Percentiles rank a stretch among this genome's conserved stretches.
These are phyloP conservation scores for Hypholoma fasciculare DNA, from an alignment of 768 basidiomycete species.

Conservation along the genomic window DNA sequence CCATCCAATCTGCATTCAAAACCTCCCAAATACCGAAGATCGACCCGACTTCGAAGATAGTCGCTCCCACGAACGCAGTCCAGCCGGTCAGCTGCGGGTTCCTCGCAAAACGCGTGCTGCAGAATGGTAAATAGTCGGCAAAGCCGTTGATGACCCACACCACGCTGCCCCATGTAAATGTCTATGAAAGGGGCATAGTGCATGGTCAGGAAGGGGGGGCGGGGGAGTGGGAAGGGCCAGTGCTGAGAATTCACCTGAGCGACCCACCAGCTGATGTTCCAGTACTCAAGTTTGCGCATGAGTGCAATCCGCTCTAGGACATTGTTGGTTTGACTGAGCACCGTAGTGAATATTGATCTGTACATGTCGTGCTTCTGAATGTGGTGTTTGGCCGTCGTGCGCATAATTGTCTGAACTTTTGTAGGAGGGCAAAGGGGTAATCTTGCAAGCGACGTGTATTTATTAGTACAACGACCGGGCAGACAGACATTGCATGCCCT, in stretches of 20 bases:
- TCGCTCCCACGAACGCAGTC: conserved; percentile 56
- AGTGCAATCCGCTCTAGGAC: conserved; percentile 21
- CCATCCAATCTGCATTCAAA: conserved; percentile 45
- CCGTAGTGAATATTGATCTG: too few relatives aligned
- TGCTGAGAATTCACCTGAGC: conserved; percentile 27
- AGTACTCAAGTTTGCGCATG: conserved; percentile 36
- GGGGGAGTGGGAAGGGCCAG: not conserved
- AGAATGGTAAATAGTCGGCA: conserved; percentile 48
- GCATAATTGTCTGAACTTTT: too few relatives aligned
- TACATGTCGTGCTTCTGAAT: too few relatives aligned
- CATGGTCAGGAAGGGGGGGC: not conserved
- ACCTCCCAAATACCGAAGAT: conserved; percentile 55
- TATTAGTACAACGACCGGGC: too few relatives aligned
- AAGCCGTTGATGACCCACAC: conserved; percentile 62
- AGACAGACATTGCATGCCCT: not conserved
- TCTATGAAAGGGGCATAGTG: conserved; percentile 14
- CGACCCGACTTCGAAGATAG: conserved; percentile 57
- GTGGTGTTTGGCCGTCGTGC: too few relatives aligned
- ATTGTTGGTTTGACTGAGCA: not conserved
- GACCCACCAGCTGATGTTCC: conserved; percentile 47
- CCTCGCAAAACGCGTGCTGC: conserved; percentile 25
- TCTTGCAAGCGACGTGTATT: too few relatives aligned
- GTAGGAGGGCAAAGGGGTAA: too few relatives aligned
- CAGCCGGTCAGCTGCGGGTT: conserved; percentile 38
- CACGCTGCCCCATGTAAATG: conserved; percentile 41